Evolutionary conservation across 805 yeast genomes (phyloP).

Genomic region (Starmerella bombi): DNA sequence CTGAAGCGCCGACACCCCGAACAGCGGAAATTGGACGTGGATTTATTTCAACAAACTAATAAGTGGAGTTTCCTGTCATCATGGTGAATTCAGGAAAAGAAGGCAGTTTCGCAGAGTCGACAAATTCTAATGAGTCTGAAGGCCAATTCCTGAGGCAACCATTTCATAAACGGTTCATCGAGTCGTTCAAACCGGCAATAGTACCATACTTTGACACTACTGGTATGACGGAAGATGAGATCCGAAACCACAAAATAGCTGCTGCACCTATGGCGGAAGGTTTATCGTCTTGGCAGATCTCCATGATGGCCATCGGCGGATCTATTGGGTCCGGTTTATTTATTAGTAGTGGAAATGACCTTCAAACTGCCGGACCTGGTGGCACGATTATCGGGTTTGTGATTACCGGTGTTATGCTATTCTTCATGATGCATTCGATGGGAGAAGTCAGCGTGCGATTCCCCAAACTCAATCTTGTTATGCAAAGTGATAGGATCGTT

Average conservation of each 20-base stretch:
- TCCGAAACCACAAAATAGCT: conserved; percentile 23
- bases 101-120: too few relatives aligned
- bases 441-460: conserved; percentile 60
- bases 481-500: conserved; percentile 47
- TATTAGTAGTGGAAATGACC: conserved; percentile 52
- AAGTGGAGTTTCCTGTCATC: too few relatives aligned
- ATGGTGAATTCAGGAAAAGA: too few relatives aligned
- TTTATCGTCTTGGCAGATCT: conserved; percentile 44
- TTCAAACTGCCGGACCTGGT: conserved; percentile 47
- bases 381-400: conserved; percentile 44
- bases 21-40: too few relatives aligned
- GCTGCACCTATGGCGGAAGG: conserved; percentile 37
- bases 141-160: not conserved
- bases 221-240: conserved; percentile 34
- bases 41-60: too few relatives aligned
- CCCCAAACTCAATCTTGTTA: conserved; percentile 51
- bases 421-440: conserved; percentile 48
- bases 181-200: conserved; percentile 20
- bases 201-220: conserved; percentile 14
- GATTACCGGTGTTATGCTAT: conserved; percentile 50
- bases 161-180: conserved; percentile 5
- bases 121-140: not conserved
- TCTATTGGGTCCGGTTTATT: conserved; percentile 66
- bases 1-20: too few relatives aligned
- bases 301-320: conserved; percentile 64